Evolutionary conservation across 2,329 filamentous ascomycete species (phyloP), one percentile per base, ranked within the genome.

Genomic region (Lasiodiplodia hormozganensis): DNA sequence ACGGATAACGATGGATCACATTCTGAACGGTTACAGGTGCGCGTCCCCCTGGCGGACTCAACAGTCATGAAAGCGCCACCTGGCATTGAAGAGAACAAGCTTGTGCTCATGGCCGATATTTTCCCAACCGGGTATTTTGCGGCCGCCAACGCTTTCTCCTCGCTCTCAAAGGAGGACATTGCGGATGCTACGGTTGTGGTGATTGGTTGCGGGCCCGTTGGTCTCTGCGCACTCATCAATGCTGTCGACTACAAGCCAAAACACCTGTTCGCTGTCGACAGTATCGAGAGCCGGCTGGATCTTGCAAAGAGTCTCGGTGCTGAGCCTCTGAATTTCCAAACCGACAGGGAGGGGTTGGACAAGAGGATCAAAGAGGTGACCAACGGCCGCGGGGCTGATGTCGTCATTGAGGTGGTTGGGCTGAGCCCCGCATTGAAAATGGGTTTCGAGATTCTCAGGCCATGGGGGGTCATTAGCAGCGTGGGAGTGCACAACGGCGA

Each of bases 61-160:
- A 96, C 93, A 0, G 87, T 90, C n/a, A 86, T 94, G 75, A 90
- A 90, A 74, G 90, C 93, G 0, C 91, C 92, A 0, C 79, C 87
- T 1, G 87, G 86, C 10, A 90, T 96, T 69, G 87, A 90, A 23
- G 90, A 95, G 72, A 87, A 91, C 71, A 89, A 89, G 43, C 84
- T 96, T 60, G 89, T 96, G 7, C 85, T 97, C 31, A 97, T 97
- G 94, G 93, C 92, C 18, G 94, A 97, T 76, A 96, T 97, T 74
- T 97, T 96, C 79, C 94, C 94, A 36, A 86, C 84, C 0, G 92
- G 94, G 8, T 97, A 89, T 81, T 97, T 94, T 73, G 94, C 92
- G 7, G 92, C 92, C 4, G 85, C 86, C 68, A 96, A 93, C 75
- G 94, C 89, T 7, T 90, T 97, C 78, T 87, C 87, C 68, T 81